A percentile compares a stretch with the other conserved stretches of the same genome.
phyloP scores from a whole-genome alignment of 164 flowering plant genomes.

The Annona cherimola region DNA sequence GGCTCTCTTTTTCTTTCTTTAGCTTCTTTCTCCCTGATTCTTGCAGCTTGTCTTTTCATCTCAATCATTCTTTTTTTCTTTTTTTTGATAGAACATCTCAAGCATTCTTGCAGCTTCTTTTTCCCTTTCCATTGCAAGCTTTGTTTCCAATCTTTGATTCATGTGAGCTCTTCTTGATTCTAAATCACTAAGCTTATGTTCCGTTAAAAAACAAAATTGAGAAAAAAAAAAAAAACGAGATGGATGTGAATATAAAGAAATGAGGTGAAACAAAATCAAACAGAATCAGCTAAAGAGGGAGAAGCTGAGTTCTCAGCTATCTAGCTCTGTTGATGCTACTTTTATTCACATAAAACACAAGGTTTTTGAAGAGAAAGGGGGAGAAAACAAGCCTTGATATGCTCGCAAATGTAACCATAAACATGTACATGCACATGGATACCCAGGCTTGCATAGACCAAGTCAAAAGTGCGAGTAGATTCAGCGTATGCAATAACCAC shows the following conservation, averaged over 20 bases:
- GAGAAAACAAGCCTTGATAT: neutral
- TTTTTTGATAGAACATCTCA: constrained; percentile 4
- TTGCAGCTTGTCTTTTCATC: too few species aligned
- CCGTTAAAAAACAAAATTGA: constrained; percentile 1
- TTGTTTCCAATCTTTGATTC: constrained; percentile 5
- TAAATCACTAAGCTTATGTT: constrained; percentile 2
- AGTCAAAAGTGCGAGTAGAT: neutral
- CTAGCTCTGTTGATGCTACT: neutral
- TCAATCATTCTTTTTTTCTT: neutral
- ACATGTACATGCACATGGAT: neutral
- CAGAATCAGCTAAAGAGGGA: neutral
- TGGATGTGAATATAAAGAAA: neutral
- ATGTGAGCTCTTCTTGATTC: constrained; percentile 8
- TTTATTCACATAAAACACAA: neutral
- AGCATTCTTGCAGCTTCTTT: constrained; percentile 3
- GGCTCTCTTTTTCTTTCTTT: constrained; percentile 10
- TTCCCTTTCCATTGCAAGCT: constrained; percentile 6
- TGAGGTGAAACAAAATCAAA: neutral
- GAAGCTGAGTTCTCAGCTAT: neutral
- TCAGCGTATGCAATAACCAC: neutral
- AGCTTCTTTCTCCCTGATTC: constrained; percentile 1
- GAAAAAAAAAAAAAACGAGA: neutral
- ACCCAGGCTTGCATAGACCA: neutral
- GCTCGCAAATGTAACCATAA: neutral
- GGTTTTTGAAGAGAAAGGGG: neutral